Conservation (phyloP, 2,329 filamentous ascomycete genomes). For the Botrytis paeoniae region DNA sequence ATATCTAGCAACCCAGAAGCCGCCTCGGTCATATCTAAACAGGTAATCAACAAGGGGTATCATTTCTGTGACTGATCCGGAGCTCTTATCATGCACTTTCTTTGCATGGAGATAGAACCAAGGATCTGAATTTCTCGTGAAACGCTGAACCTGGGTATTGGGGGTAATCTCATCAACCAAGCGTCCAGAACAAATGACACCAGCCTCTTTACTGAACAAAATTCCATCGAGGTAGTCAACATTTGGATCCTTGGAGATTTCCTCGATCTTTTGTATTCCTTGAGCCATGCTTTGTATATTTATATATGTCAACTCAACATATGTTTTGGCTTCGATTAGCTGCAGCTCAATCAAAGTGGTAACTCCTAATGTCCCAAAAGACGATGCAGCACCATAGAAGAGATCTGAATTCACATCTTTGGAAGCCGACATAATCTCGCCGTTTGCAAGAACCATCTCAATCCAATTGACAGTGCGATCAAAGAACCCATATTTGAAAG, state of each 20-base stretch:
- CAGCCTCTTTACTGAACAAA: constrained; percentile 44
- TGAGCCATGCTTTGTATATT: constrained; percentile 43
- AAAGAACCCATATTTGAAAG: constrained; percentile 63
- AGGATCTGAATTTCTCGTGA: constrained; percentile 43
- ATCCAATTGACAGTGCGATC: constrained; percentile 59
- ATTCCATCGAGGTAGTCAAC: constrained; percentile 62
- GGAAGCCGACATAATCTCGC: constrained; percentile 50
- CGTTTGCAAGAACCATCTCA: constrained; percentile 60
- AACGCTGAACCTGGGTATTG: not conserved
- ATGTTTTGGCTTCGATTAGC: constrained; percentile 50
- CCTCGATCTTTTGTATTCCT: constrained; percentile 42
- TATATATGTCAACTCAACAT: constrained; percentile 55
- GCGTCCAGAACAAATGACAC: constrained; percentile 52
- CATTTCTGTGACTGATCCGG: constrained; percentile 38
- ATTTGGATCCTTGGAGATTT: constrained; percentile 27
- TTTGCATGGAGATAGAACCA: constrained; percentile 63
- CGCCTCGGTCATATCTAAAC: constrained; percentile 61
- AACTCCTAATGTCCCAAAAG: constrained; percentile 59
- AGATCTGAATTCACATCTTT: constrained; percentile 49
- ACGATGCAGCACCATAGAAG: constrained; percentile 56
- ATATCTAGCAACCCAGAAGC: constrained; percentile 64
- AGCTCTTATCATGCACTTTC: constrained; percentile 30
- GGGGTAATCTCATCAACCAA: constrained; percentile 40
- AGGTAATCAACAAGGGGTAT: constrained; percentile 52
- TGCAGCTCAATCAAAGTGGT: constrained; percentile 58